phyloP scores from a whole-genome alignment of 1,284 basidiomycete genomes.

The Golubevia sp. region DNA sequence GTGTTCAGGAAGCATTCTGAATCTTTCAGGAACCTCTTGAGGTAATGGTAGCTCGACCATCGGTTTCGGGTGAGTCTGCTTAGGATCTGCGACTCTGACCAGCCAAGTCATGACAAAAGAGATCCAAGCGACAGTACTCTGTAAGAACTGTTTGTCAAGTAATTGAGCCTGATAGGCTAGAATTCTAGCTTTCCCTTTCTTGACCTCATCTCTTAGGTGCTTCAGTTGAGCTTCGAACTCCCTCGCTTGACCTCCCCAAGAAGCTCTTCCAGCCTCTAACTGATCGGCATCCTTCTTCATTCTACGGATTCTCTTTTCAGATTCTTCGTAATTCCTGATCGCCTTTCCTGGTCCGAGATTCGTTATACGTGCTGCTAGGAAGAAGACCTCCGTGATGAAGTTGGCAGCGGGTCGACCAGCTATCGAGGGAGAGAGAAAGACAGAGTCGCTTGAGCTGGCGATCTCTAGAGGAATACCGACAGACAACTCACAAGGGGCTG shows the following conservation, averaged over 20 bases:
- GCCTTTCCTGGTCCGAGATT: conserved; percentile 64
- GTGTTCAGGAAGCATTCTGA: conserved; percentile 91
- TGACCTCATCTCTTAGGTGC: conserved; percentile 37
- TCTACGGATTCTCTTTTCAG: conserved; percentile 68
- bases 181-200: conserved; percentile 64
- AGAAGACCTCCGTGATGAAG: conserved; percentile 96
- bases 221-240: conserved; percentile 59
- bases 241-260: conserved; percentile 40
- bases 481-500: conserved; percentile 8
- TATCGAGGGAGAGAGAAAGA: neutral
- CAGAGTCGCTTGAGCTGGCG: too few species aligned
- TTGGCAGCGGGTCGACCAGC: conserved; percentile 65
- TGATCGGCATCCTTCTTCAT: conserved; percentile 75
- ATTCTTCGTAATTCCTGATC: conserved; percentile 74
- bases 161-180: conserved; percentile 84
- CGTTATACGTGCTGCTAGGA: conserved; percentile 65
- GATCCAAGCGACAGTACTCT: conserved; percentile 79
- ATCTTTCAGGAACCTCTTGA: conserved; percentile 78
- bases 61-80: conserved; percentile 72
- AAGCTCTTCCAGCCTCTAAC: conserved; percentile 67
- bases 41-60: conserved; percentile 70
- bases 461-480: too few species aligned
- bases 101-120: conserved; percentile 94
- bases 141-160: conserved; percentile 81
- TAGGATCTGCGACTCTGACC: conserved; percentile 87